Evolutionary conservation across 495 filamentous ascomycete species (phyloP).

Genomic region (Thermochaetoides thermophila): DNA sequence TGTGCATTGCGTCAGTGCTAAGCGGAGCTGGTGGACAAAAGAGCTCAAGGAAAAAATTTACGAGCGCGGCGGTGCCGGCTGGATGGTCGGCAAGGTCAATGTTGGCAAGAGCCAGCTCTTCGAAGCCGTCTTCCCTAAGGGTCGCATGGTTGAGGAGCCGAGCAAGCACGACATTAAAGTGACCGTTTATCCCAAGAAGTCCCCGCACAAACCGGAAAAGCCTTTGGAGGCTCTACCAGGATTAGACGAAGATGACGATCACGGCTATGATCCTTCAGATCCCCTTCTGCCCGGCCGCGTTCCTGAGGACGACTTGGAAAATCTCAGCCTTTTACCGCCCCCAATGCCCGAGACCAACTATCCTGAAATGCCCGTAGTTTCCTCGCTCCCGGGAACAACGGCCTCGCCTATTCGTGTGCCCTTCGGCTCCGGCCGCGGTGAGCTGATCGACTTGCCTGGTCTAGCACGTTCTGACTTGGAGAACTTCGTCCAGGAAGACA

Average conservation of each 20-base stretch:
- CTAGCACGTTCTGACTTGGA: constrained; percentile 59
- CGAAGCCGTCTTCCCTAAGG: constrained; percentile 72
- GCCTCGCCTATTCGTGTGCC: constrained; percentile 83
- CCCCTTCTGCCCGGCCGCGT: constrained; percentile 7
- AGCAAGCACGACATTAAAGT: constrained; percentile 21
- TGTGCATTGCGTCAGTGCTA: constrained; percentile 69
- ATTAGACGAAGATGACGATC: constrained; percentile 2
- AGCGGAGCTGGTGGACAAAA: constrained; percentile 76
- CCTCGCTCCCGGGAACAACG: constrained; percentile 79
- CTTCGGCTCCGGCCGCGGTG: constrained; percentile 70
- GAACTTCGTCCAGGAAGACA: constrained; percentile 45
- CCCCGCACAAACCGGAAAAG: too few relatives aligned
- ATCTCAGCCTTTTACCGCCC: constrained; percentile 55
- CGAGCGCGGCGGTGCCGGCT: constrained; percentile 69
- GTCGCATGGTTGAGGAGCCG: constrained; percentile 33
- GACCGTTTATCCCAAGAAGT: constrained; percentile 10
- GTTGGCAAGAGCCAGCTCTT: constrained; percentile 93
- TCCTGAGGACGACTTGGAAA: constrained; percentile 15
- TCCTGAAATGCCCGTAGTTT: constrained; percentile 70
- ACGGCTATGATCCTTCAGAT: constrained; percentile 13
- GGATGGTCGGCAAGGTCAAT: constrained; percentile 96
- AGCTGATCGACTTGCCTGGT: constrained; percentile 86
- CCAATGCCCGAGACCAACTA: constrained; percentile 53
- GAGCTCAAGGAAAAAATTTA: constrained; percentile 72
- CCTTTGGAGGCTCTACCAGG: neutral